phyloP scores from a whole-genome alignment of 441 rosid species.

The Erodium chrysanthum region DNA sequence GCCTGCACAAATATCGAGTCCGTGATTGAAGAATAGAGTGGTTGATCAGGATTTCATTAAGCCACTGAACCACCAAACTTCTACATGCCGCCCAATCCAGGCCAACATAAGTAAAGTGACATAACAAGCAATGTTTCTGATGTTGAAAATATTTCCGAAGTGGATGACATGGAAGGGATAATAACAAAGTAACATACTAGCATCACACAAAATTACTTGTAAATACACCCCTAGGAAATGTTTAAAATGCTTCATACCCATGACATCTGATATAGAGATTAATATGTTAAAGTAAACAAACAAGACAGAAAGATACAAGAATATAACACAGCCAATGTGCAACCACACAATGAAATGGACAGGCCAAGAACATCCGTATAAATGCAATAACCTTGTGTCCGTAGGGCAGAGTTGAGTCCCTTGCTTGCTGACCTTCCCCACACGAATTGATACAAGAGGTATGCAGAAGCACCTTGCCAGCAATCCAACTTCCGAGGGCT shows the following conservation, averaged over 20 bases:
- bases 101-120: background rate
- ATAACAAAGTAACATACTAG: background rate
- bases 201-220: background rate
- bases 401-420: slow-evolving; percentile 60
- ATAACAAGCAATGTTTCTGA: background rate
- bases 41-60: background rate
- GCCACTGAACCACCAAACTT: background rate
- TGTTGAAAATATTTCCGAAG: background rate
- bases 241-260: background rate
- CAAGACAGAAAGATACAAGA: background rate
- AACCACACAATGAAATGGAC: background rate
- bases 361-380: background rate
- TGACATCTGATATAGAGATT: background rate
- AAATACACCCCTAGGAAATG: background rate
- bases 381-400: slow-evolving; percentile 43
- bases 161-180: background rate
- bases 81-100: background rate
- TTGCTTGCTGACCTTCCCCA: slow-evolving; percentile 65
- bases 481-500: slow-evolving; percentile 80
- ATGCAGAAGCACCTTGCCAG: slow-evolving; percentile 85
- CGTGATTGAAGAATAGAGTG: slow-evolving; percentile 4
- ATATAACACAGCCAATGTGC: background rate
- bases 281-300: background rate
- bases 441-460: slow-evolving; percentile 80
- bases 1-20: slow-evolving; percentile 22